Evolutionary conservation across 1,139 yeast species (phyloP).

Genomic region (Pneumocystis oryctolagi): DNA sequence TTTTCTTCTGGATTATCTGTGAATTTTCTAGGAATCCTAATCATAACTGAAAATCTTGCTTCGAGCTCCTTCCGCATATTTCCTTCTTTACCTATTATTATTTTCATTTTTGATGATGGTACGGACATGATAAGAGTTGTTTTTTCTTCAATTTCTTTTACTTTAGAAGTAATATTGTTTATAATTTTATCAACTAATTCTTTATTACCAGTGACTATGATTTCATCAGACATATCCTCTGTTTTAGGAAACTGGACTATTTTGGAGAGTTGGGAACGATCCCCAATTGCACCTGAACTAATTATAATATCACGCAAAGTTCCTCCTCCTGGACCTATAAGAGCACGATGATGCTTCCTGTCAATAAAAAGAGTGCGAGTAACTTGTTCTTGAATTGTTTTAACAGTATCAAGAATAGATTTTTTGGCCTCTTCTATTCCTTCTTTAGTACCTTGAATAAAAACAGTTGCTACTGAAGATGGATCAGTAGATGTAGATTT

Average conservation of each 20-base stretch:
- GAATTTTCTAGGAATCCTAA: slow-evolving; percentile 54
- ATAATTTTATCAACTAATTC: slow-evolving; percentile 56
- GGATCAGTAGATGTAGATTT: slow-evolving; percentile 24
- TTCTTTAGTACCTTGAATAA: slow-evolving; percentile 62
- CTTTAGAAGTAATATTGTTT: slow-evolving; percentile 47
- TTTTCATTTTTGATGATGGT: slow-evolving; percentile 61
- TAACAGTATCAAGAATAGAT: slow-evolving; percentile 48
- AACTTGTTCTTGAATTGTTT: slow-evolving; percentile 51
- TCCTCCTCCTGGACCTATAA: slow-evolving; percentile 73
- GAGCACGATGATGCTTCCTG: slow-evolving; percentile 60
- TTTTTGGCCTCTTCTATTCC: slow-evolving; percentile 64
- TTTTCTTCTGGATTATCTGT: slow-evolving; percentile 29
- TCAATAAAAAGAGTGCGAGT: slow-evolving; percentile 53
- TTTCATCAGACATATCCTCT: slow-evolving; percentile 35
- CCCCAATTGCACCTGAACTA: slow-evolving; percentile 58
- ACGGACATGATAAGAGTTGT: slow-evolving; percentile 44
- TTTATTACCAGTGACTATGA: slow-evolving; percentile 65
- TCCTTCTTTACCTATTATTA: slow-evolving; percentile 74
- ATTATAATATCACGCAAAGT: slow-evolving; percentile 58
- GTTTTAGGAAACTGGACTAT: slow-evolving; percentile 64
- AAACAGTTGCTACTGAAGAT: slow-evolving; percentile 37
- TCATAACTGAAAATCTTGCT: slow-evolving; percentile 46
- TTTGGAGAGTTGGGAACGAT: slow-evolving; percentile 31
- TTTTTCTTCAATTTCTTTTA: slow-evolving; percentile 50
- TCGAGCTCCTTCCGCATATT: slow-evolving; percentile 58